Percentiles rank a stretch among this genome's conserved stretches.
Conservation (phyloP, 2,329 filamentous ascomycete genomes). For the Neurospora sp. region DNA sequence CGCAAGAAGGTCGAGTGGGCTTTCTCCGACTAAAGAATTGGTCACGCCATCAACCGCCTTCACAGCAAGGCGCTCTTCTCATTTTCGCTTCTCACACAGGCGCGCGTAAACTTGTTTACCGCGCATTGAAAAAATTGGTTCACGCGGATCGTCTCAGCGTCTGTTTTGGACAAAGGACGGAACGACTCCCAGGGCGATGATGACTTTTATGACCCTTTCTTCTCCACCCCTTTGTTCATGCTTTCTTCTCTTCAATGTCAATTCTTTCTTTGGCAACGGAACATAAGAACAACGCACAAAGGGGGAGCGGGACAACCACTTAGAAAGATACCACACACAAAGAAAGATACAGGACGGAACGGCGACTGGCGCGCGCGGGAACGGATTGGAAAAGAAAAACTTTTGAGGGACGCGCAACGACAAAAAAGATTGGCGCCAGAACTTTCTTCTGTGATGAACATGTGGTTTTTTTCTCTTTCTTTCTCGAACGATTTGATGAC, state of each 20-base stretch:
- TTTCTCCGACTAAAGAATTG: constrained; percentile 25
- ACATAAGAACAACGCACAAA: background rate
- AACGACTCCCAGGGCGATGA: background rate
- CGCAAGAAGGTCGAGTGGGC: constrained; percentile 34
- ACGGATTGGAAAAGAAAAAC: background rate
- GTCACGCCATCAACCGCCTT: background rate
- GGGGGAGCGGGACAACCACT: background rate
- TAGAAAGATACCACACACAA: background rate
- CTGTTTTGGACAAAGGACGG: background rate
- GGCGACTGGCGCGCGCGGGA: background rate
- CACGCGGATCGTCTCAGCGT: background rate
- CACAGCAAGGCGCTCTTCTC: background rate
- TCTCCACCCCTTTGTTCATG: constrained; percentile 2
- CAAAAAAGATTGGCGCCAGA: background rate
- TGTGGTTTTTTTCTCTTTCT: background rate
- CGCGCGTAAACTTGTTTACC: background rate
- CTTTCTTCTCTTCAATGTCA: background rate
- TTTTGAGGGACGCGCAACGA: background rate
- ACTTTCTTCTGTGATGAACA: background rate
- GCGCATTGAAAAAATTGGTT: background rate
- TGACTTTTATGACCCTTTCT: background rate
- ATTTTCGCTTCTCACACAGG: background rate
- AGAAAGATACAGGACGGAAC: background rate
- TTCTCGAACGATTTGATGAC: background rate
- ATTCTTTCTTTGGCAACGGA: background rate